Percentiles rank a stretch among this genome's conserved stretches.
These are phyloP conservation scores for Botrytis galanthina DNA, from an alignment of 2,329 filamentous ascomycete species.

Conservation along the genomic window DNA sequence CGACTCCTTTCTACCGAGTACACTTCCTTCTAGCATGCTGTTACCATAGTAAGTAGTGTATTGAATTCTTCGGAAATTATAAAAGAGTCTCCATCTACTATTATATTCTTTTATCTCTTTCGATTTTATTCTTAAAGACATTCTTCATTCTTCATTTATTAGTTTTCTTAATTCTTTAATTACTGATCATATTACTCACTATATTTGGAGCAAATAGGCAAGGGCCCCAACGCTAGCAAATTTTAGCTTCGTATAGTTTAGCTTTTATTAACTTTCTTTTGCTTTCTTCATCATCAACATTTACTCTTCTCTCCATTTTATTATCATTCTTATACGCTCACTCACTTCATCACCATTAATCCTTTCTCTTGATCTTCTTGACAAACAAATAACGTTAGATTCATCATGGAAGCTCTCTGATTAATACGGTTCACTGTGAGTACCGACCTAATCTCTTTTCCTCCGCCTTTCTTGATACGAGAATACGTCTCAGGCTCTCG, in stretches of 20 bases:
- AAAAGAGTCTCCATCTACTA: neutral
- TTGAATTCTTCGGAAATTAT: neutral
- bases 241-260: conserved; percentile 12
- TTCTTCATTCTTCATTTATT: neutral
- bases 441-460: neutral
- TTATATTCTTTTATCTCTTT: neutral
- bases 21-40: neutral
- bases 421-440: neutral
- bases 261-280: neutral
- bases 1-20: neutral
- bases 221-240: conserved; percentile 2
- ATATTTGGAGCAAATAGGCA: neutral
- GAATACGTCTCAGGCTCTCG: neutral
- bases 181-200: neutral
- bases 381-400: neutral
- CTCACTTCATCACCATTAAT: neutral
- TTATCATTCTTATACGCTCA: neutral
- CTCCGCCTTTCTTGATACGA: neutral
- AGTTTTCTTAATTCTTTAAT: neutral
- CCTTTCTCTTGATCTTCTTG: neutral
- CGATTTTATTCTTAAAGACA: neutral
- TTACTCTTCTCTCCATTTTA: neutral
- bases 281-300: neutral
- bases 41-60: neutral
- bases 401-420: neutral